Conservation (phyloP, 139 green algal genomes). For the Pseudopediastrum boryanum region DNA sequence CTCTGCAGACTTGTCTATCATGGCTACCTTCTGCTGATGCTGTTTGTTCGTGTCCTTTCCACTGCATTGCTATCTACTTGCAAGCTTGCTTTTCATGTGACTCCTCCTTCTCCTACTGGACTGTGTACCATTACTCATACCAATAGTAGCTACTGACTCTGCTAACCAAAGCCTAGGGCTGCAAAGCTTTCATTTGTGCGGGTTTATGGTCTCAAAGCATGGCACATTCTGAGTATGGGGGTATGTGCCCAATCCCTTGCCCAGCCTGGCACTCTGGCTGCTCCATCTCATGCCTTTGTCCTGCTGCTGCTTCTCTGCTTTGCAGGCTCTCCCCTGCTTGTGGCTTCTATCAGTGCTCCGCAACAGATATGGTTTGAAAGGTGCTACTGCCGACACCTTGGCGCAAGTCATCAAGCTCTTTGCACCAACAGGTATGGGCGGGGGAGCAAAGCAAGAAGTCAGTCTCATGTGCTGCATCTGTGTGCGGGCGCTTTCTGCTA, state of each 20-base stretch:
- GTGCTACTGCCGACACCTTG: constrained; percentile 30
- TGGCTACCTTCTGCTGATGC: no score
- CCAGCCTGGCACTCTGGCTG: background rate
- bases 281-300: background rate
- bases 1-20: no score
- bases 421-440: constrained; percentile 43
- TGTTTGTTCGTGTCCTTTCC: no score
- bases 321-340: constrained; percentile 37
- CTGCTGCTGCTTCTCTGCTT: background rate
- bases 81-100: no score
- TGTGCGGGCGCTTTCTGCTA: background rate
- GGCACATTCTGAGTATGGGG: background rate
- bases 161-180: no score
- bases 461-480: background rate
- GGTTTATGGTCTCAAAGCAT: no score
- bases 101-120: no score
- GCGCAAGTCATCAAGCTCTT: constrained; percentile 26
- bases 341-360: constrained; percentile 43
- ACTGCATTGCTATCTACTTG: no score
- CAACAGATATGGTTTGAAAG: constrained; percentile 22
- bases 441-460: no score
- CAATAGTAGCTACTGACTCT: no score
- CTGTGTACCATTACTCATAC: no score
- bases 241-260: background rate
- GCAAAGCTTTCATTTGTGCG: no score